Conservation (phyloP, 2,329 filamentous ascomycete species). For the Epicoccum nigrum region DNA sequence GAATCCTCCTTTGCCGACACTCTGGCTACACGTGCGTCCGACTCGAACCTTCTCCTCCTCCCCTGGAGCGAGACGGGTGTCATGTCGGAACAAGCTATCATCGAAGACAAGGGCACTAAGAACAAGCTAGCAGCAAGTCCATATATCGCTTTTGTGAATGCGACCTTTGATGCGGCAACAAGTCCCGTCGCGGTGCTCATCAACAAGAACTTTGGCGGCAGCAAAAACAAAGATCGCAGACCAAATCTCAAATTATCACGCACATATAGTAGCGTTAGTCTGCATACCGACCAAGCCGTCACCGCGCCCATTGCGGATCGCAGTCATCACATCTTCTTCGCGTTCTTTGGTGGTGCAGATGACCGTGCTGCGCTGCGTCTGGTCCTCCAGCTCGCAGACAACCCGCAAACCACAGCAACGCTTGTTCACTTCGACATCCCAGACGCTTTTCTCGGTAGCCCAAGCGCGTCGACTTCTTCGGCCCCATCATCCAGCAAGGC, state of each 20-base stretch:
- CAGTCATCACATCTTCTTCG: slow-evolving; percentile 83
- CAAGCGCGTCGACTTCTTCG: slow-evolving; percentile 10
- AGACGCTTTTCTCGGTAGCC: slow-evolving; percentile 24
- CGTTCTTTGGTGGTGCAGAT: slow-evolving; percentile 84
- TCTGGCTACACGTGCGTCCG: slow-evolving; percentile 66
- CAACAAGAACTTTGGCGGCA: slow-evolving; percentile 70
- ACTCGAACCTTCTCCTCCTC: slow-evolving; percentile 74
- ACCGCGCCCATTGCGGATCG: slow-evolving; percentile 66
- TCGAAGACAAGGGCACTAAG: slow-evolving; percentile 56
- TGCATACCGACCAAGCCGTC: slow-evolving; percentile 64
- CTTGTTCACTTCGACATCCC: slow-evolving; percentile 65
- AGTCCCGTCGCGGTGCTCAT: slow-evolving; percentile 80
- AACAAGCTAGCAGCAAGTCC: slow-evolving; percentile 65
- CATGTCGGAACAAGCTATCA: slow-evolving; percentile 68
- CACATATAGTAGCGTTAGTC: slow-evolving; percentile 41
- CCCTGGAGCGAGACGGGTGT: slow-evolving; percentile 88
- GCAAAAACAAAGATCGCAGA: slow-evolving; percentile 43
- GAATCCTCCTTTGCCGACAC: slow-evolving; percentile 80
- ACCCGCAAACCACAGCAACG: slow-evolving; percentile 77
- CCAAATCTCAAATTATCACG: slow-evolving; percentile 32
- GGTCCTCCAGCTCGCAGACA: slow-evolving; percentile 82
- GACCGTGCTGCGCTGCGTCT: slow-evolving; percentile 80
- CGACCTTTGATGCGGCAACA: slow-evolving; percentile 66
- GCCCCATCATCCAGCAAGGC: slow-evolving; percentile 21
- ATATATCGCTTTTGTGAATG: slow-evolving; percentile 77